Evolutionary conservation across 495 filamentous ascomycete species (phyloP).

Genomic region (Pyrenula massariospora): DNA sequence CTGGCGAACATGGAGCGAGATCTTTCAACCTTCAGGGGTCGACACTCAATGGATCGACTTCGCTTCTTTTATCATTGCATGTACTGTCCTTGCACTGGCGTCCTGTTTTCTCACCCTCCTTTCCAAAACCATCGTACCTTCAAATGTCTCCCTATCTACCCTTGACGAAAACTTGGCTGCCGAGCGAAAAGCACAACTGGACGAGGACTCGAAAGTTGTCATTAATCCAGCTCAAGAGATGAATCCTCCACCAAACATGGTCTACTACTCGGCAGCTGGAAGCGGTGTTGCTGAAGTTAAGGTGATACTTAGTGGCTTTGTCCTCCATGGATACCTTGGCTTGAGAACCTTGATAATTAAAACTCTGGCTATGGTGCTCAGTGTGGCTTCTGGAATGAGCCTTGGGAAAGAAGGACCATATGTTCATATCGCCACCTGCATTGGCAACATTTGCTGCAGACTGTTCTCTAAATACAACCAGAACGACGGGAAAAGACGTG

Average conservation of each 20-base stretch:
- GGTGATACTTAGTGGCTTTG: conserved; percentile 94
- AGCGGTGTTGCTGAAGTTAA: conserved; percentile 96
- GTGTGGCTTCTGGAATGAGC: conserved; percentile 84
- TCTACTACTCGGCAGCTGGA: conserved; percentile 92
- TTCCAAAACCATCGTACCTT: conserved; percentile 85
- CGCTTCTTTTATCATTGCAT: conserved; percentile 55
- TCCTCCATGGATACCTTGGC: conserved; percentile 90
- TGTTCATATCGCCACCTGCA: conserved; percentile 91
- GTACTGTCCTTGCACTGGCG: conserved; percentile 57
- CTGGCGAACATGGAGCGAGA: conserved; percentile 68
- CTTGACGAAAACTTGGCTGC: conserved; percentile 70
- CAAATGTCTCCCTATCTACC: conserved; percentile 71
- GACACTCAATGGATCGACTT: conserved; percentile 62
- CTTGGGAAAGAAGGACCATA: conserved; percentile 96
- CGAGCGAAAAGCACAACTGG: conserved; percentile 11
- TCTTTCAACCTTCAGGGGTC: conserved; percentile 39
- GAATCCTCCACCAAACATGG: conserved; percentile 56
- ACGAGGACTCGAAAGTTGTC: conserved; percentile 8
- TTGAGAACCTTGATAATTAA: conserved; percentile 82
- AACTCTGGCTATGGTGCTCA: conserved; percentile 70
- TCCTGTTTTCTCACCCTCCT: conserved; percentile 73
- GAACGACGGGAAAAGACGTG: conserved; percentile 84
- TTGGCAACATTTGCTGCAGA: conserved; percentile 91
- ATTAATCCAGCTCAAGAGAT: conserved; percentile 13
- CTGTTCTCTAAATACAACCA: conserved; percentile 85